Conservation (phyloP, 257 asterid species). For the Buddleja alternifolia region DNA sequence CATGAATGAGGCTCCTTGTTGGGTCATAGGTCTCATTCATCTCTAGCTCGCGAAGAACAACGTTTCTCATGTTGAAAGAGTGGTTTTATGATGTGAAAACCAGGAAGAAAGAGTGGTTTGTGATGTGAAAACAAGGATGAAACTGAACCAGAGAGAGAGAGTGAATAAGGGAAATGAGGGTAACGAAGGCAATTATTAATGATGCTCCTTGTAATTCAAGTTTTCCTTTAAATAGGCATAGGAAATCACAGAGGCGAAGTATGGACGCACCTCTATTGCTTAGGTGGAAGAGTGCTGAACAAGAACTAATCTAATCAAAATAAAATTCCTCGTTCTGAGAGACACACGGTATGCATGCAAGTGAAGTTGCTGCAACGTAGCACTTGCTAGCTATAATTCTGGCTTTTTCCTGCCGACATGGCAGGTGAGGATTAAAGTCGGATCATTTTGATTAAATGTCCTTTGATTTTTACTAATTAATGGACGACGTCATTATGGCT, state of each 20-base stretch:
- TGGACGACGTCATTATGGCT: slow-evolving; percentile 24
- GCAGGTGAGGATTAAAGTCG: slow-evolving; percentile 42
- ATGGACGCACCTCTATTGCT: slow-evolving; percentile 32
- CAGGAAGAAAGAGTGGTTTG: slow-evolving; percentile 9
- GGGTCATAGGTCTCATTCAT: slow-evolving; percentile 54
- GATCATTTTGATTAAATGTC: slow-evolving; percentile 25
- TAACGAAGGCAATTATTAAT: slow-evolving; percentile 28
- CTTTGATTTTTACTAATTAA: slow-evolving; percentile 17
- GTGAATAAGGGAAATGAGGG: slow-evolving; percentile 23
- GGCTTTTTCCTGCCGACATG: slow-evolving; percentile 58
- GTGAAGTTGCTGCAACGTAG: slow-evolving; percentile 63
- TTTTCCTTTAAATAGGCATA: slow-evolving; percentile 51
- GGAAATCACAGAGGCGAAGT: slow-evolving; percentile 13
- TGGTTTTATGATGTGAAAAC: slow-evolving; percentile 17
- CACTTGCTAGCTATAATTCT: slow-evolving; percentile 60
- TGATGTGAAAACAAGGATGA: neutral
- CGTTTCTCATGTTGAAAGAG: slow-evolving; percentile 60
- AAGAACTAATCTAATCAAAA: slow-evolving; percentile 37
- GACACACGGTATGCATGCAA: slow-evolving; percentile 96
- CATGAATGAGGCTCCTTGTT: slow-evolving; percentile 41
- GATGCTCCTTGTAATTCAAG: slow-evolving; percentile 29
- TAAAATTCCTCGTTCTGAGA: slow-evolving; percentile 36
- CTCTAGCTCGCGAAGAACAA: slow-evolving; percentile 39
- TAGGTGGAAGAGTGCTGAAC: slow-evolving; percentile 46
- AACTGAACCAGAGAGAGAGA: slow-evolving; percentile 10